Conservation (phyloP, 108 stramenopile genomes). For the Skeletonema grethae region DNA sequence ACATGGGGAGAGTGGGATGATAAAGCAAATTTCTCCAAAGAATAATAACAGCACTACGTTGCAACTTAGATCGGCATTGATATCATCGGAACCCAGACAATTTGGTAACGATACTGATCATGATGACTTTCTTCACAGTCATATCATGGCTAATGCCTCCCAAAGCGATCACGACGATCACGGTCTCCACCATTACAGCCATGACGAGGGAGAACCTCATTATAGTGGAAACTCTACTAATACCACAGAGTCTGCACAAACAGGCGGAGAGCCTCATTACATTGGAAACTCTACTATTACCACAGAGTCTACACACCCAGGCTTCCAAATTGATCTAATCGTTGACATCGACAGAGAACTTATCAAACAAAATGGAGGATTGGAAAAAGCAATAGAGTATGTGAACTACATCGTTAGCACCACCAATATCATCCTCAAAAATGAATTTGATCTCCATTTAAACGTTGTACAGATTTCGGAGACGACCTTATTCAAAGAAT, state of each 20-base stretch:
- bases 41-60: background rate
- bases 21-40: background rate
- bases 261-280: background rate
- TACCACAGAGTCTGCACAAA: no score
- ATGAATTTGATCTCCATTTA: background rate
- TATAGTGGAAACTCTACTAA: background rate
- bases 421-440: background rate
- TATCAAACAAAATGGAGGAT: background rate
- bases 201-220: background rate
- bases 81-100: background rate
- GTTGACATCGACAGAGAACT: background rate
- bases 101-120: background rate
- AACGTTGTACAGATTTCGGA: background rate
- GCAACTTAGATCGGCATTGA: background rate
- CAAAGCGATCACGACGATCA: background rate
- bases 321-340: background rate
- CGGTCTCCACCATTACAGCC: background rate
- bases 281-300: background rate
- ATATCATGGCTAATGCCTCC: background rate
- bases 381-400: background rate
- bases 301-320: background rate
- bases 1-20: background rate
- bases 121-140: background rate
- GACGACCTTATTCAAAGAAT: background rate
- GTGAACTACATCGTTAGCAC: background rate